Conservation (phyloP, 2,329 filamentous ascomycete genomes). For the Pseudocercospora crystallina region DNA sequence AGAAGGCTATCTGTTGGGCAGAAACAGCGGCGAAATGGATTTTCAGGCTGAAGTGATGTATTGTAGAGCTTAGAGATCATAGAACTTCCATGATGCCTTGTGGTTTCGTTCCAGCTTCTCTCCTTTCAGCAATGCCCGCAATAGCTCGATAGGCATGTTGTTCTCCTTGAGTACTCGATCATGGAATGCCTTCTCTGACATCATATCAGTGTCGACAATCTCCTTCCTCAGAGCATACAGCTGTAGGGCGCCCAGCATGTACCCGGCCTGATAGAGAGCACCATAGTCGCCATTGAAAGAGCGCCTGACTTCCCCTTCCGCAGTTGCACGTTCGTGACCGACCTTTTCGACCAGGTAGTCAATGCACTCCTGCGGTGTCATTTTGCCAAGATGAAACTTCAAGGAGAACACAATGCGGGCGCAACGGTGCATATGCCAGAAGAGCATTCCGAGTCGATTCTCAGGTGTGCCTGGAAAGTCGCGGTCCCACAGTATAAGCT, state of each 20-base stretch:
- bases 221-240: slow-evolving; percentile 53
- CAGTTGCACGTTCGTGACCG: slow-evolving; percentile 59
- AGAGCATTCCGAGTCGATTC: slow-evolving; percentile 58
- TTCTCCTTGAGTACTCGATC: slow-evolving; percentile 54
- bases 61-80: slow-evolving; percentile 10
- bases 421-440: slow-evolving; percentile 64
- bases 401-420: slow-evolving; percentile 60
- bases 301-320: slow-evolving; percentile 60
- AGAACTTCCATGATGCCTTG: slow-evolving; percentile 13
- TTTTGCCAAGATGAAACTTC: slow-evolving; percentile 57
- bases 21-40: no score
- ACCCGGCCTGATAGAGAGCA: slow-evolving; percentile 60
- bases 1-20: no score
- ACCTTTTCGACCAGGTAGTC: slow-evolving; percentile 58
- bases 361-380: slow-evolving; percentile 56
- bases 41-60: no score
- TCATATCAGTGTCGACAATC: slow-evolving; percentile 40
- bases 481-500: slow-evolving; percentile 58
- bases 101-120: slow-evolving; percentile 36
- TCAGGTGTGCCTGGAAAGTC: slow-evolving; percentile 53
- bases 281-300: slow-evolving; percentile 58
- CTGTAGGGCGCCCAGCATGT: slow-evolving; percentile 61
- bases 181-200: slow-evolving; percentile 57
- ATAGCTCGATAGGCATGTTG: slow-evolving; percentile 56
- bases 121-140: slow-evolving; percentile 50